phyloP scores from a whole-genome alignment of 495 filamentous ascomycete genomes.

The Penicillium ochrochloron region DNA sequence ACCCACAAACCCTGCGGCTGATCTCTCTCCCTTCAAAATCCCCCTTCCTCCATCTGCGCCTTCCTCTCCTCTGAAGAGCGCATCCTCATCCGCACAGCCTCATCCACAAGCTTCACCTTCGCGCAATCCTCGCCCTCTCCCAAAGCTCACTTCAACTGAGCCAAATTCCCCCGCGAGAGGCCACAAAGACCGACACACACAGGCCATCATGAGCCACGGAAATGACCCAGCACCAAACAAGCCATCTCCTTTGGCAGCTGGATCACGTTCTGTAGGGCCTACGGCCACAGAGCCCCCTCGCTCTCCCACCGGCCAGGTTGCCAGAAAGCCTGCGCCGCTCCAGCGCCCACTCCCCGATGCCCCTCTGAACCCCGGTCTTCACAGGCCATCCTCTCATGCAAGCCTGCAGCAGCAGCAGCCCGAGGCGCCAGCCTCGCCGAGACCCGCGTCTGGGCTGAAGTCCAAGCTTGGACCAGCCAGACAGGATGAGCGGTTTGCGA shows the following conservation, averaged over 20 bases:
- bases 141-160: conserved; percentile 4
- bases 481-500: conserved; percentile 17
- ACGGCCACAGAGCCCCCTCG: conserved; percentile 52
- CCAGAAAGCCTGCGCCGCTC: conserved; percentile 14
- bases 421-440: conserved; percentile 13
- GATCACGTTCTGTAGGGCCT: conserved; percentile 4
- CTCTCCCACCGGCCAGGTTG: conserved; percentile 38
- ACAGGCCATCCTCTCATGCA: conserved; percentile 4
- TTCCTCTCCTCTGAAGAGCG: conserved; percentile 4
- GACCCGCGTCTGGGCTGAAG: conserved; percentile 26
- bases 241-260: not conserved
- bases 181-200: conserved; percentile 20
- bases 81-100: not conserved
- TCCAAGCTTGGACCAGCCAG: conserved; percentile 32
- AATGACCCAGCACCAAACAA: conserved; percentile 6
- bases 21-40: conserved; percentile 20
- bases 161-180: conserved; percentile 12
- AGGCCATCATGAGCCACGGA: conserved; percentile 20
- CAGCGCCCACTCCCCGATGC: conserved; percentile 23
- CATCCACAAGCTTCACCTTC: not conserved
- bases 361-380: conserved; percentile 5
- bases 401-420: conserved; percentile 15
- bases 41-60: conserved; percentile 16
- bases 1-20: not conserved
- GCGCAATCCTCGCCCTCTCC: conserved; percentile 9